These are phyloP conservation scores for Phyllosticta capitalensis DNA, from an alignment of 2,329 filamentous ascomycete species.

Conservation along the genomic window DNA sequence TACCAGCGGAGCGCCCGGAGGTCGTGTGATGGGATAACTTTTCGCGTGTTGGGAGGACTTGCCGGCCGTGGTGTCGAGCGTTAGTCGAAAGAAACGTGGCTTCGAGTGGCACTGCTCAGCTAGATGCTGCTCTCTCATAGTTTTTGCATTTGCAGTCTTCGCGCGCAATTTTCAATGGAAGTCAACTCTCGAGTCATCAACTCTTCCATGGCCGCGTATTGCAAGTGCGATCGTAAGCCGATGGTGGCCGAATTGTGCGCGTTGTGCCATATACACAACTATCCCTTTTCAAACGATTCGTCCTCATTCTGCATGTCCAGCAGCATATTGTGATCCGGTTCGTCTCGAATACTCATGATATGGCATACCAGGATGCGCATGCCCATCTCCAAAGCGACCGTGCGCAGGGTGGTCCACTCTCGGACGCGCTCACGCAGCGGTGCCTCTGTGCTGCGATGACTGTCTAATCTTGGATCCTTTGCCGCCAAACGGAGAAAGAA, in stretches of 20 bases:
- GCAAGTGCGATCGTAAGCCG: conserved; percentile 18
- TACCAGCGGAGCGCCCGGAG: too few species aligned
- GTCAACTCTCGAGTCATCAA: neutral
- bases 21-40: too few species aligned
- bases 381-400: conserved; percentile 19
- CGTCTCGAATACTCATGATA: conserved; percentile 16
- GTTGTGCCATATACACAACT: conserved; percentile 17
- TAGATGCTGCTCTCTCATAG: too few species aligned
- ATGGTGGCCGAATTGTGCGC: conserved; percentile 16
- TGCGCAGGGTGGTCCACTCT: conserved; percentile 18
- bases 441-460: conserved; percentile 16
- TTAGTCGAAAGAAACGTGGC: too few species aligned
- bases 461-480: conserved; percentile 15
- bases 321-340: conserved; percentile 14
- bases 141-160: neutral
- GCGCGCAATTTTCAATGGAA: neutral
- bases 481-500: conserved; percentile 20
- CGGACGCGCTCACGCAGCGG: conserved; percentile 17
- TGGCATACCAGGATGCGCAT: conserved; percentile 23
- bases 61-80: too few species aligned
- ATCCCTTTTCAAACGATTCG: conserved; percentile 26
- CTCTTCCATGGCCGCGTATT: conserved; percentile 16
- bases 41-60: too few species aligned
- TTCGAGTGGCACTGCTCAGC: too few species aligned
- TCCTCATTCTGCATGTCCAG: conserved; percentile 23